Percentiles rank a stretch among this genome's conserved stretches.
phyloP scores from a whole-genome alignment of 805 yeast genomes.

The Saturnispora sekii region DNA sequence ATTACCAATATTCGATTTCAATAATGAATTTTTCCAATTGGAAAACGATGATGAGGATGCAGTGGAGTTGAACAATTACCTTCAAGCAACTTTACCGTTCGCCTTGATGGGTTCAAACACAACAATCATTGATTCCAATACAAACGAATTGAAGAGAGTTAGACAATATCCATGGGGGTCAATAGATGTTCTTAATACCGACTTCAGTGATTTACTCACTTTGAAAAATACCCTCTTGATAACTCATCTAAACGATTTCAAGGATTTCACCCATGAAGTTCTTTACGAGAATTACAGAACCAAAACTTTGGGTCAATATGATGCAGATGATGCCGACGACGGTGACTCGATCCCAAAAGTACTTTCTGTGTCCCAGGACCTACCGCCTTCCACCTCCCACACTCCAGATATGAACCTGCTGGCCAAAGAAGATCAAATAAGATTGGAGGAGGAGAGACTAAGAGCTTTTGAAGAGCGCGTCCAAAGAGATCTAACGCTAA shows the following conservation, averaged over 20 bases:
- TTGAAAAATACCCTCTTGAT: constrained; percentile 72
- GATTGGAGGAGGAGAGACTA: constrained; percentile 81
- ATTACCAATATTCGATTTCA: constrained; percentile 73
- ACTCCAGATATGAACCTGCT: constrained; percentile 8
- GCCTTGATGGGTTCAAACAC: constrained; percentile 54
- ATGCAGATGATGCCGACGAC: neutral
- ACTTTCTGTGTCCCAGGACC: constrained; percentile 6
- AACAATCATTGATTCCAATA: constrained; percentile 25
- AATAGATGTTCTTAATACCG: constrained; percentile 51
- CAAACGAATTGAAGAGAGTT: constrained; percentile 34
- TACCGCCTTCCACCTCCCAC: neutral
- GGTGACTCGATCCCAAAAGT: constrained; percentile 7
- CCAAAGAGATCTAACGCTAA: constrained; percentile 72
- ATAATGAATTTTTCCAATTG: constrained; percentile 38
- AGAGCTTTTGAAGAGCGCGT: constrained; percentile 81
- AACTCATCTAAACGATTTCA: constrained; percentile 79
- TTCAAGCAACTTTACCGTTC: constrained; percentile 49
- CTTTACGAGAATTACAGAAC: constrained; percentile 87
- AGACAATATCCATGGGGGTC: constrained; percentile 63
- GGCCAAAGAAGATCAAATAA: constrained; percentile 77
- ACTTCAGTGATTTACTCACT: constrained; percentile 69
- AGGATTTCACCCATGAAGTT: constrained; percentile 79
- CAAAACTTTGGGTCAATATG: constrained; percentile 28
- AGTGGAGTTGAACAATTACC: constrained; percentile 24
- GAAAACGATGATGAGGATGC: constrained; percentile 25